These are phyloP conservation scores for Rhynchospora pubera DNA, from an alignment of 176 grass and related monocot genomes.

Conservation along the genomic window DNA sequence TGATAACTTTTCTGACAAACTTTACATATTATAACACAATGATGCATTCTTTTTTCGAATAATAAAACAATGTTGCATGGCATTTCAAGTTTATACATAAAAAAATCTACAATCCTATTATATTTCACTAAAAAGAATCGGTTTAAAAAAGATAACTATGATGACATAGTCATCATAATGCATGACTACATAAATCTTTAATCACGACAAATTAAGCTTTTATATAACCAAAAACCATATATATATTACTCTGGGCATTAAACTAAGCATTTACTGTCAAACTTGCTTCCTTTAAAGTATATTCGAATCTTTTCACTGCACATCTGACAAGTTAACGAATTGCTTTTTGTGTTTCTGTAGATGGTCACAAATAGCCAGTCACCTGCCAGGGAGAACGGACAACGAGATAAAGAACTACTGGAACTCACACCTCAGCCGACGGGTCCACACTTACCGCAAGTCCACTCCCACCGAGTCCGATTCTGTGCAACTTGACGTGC, in stretches of 20 bases:
- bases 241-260: not conserved
- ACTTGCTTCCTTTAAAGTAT: not conserved
- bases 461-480: constrained; percentile 5
- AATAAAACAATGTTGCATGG: no score
- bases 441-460: constrained; percentile 47
- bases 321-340: not conserved
- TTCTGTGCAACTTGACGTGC: constrained; percentile 26
- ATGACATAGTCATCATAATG: not conserved
- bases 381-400: constrained; percentile 76
- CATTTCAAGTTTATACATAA: not conserved
- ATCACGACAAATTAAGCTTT: not conserved
- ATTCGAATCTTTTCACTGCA: not conserved
- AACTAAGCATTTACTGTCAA: not conserved
- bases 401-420: constrained; percentile 99
- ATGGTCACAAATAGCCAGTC: constrained; percentile 69
- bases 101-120: not conserved
- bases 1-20: not conserved
- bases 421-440: constrained; percentile 87
- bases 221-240: not conserved
- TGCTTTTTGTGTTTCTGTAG: constrained; percentile 21
- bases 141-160: not conserved
- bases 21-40: not conserved
- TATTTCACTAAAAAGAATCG: not conserved
- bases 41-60: no score
- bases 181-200: not conserved